Percentiles rank a stretch among this genome's conserved stretches.
These are phyloP conservation scores for Pholiota microspora DNA, from an alignment of 768 basidiomycete genomes.

Conservation along the genomic window DNA sequence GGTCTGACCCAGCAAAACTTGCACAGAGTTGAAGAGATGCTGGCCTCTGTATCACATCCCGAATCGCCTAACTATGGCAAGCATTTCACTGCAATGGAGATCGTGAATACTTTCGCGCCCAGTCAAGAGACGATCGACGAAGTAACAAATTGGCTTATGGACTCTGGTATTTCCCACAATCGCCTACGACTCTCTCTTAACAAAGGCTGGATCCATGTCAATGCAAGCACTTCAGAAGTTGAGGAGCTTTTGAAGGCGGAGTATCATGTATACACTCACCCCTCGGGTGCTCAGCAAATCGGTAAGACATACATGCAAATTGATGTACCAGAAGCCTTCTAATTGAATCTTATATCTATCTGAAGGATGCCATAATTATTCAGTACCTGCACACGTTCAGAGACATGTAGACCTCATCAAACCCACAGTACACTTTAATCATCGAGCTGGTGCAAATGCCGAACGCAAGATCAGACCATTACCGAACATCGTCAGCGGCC, in stretches of 20 bases:
- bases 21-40: constrained; percentile 40
- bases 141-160: constrained; percentile 44
- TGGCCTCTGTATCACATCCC: constrained; percentile 47
- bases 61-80: constrained; percentile 46
- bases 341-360: neutral
- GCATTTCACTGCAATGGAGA: constrained; percentile 43
- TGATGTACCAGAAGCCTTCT: neutral
- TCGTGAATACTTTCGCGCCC: constrained; percentile 30
- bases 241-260: constrained; percentile 41
- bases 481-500: constrained; percentile 13
- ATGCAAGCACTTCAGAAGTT: constrained; percentile 38
- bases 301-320: constrained; percentile 23
- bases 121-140: constrained; percentile 33
- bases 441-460: constrained; percentile 21
- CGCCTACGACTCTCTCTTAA: constrained; percentile 36
- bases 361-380: constrained; percentile 37
- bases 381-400: constrained; percentile 34
- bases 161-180: constrained; percentile 35
- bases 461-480: constrained; percentile 17
- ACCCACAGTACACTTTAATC: constrained; percentile 39
- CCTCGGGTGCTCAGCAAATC: constrained; percentile 34
- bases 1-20: constrained; percentile 46
- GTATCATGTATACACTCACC: constrained; percentile 45
- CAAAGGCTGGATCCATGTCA: constrained; percentile 40
- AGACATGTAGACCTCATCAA: constrained; percentile 40